phyloP scores from a whole-genome alignment of 768 basidiomycete species.

The Termitomyces sp. region DNA sequence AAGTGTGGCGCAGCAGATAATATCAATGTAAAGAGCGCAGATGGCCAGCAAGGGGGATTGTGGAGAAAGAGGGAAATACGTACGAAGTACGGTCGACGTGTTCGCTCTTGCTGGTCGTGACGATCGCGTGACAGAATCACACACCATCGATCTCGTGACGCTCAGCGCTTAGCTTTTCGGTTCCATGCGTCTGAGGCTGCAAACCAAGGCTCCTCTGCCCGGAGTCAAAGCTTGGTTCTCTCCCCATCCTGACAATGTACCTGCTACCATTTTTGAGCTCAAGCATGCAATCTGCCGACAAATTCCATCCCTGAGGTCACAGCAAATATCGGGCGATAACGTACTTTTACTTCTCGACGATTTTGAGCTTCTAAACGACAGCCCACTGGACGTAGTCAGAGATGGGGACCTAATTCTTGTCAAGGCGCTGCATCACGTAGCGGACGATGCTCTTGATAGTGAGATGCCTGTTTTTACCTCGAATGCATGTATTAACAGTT shows the following conservation, averaged over 20 bases:
- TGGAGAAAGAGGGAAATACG: neutral
- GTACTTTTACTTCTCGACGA: slow-evolving; percentile 38
- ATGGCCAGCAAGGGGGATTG: neutral
- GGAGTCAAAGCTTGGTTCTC: slow-evolving; percentile 51
- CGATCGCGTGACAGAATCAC: slow-evolving; percentile 14
- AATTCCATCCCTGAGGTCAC: slow-evolving; percentile 26
- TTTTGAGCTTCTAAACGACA: slow-evolving; percentile 44
- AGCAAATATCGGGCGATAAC: slow-evolving; percentile 16
- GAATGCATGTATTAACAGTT: neutral
- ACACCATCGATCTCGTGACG: slow-evolving; percentile 6
- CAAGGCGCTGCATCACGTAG: slow-evolving; percentile 11
- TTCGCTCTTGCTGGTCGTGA: slow-evolving; percentile 18
- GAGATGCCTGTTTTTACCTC: neutral
- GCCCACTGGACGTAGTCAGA: slow-evolving; percentile 33
- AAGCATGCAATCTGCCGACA: slow-evolving; percentile 33
- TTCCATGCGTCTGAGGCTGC: slow-evolving; percentile 49
- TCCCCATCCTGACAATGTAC: slow-evolving; percentile 23
- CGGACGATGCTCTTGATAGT: slow-evolving; percentile 6
- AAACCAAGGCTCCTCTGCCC: slow-evolving; percentile 43
- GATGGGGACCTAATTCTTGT: slow-evolving; percentile 47
- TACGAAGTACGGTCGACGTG: slow-evolving; percentile 15
- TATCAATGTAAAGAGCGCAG: neutral
- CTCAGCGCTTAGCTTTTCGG: neutral
- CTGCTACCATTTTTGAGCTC: slow-evolving; percentile 29
- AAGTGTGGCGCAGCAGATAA: neutral